A percentile compares a stretch with the other conserved stretches of the same genome.
Conservation (phyloP, 1,284 basidiomycete genomes). For the Leucoagaricus sp. region DNA sequence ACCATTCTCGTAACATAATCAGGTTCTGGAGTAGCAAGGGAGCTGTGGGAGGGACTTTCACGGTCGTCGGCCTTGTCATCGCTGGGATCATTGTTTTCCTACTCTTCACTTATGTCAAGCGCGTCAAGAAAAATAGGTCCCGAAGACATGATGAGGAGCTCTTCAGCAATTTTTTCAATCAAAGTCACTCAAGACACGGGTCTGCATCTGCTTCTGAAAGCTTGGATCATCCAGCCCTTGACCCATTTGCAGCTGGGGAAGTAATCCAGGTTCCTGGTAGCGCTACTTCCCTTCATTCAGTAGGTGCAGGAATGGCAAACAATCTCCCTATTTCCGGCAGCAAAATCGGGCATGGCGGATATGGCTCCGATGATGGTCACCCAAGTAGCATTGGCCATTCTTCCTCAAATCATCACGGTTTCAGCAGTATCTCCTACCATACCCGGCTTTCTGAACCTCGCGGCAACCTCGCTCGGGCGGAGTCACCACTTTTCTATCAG, state of each 20-base stretch:
- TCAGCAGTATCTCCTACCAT: slow-evolving; percentile 7
- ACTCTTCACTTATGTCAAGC: slow-evolving; percentile 27
- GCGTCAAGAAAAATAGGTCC: slow-evolving; percentile 17
- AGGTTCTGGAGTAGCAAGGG: slow-evolving; percentile 51
- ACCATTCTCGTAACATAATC: neutral
- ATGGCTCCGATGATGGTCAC: slow-evolving; percentile 1
- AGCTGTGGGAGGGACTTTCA: slow-evolving; percentile 50
- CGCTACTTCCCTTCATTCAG: neutral
- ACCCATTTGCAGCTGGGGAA: slow-evolving; percentile 29
- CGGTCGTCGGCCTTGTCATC: slow-evolving; percentile 34
- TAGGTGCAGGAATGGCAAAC: neutral
- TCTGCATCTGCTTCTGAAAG: slow-evolving; percentile 27
- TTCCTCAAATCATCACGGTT: slow-evolving; percentile 8
- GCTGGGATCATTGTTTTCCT: slow-evolving; percentile 26
- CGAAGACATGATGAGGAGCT: slow-evolving; percentile 23
- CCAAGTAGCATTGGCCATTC: neutral
- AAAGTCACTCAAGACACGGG: slow-evolving; percentile 20
- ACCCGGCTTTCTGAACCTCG: neutral
- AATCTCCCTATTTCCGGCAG: neutral
- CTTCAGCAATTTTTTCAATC: slow-evolving; percentile 28
- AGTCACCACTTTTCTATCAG: neutral
- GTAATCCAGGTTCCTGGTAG: slow-evolving; percentile 12
- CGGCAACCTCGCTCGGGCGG: neutral
- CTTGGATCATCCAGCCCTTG: slow-evolving; percentile 27
- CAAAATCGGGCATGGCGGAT: neutral